Base-by-base conservation (phyloP, 2,329 filamentous ascomycete species). In the Chaetomium strumarium region DNA sequence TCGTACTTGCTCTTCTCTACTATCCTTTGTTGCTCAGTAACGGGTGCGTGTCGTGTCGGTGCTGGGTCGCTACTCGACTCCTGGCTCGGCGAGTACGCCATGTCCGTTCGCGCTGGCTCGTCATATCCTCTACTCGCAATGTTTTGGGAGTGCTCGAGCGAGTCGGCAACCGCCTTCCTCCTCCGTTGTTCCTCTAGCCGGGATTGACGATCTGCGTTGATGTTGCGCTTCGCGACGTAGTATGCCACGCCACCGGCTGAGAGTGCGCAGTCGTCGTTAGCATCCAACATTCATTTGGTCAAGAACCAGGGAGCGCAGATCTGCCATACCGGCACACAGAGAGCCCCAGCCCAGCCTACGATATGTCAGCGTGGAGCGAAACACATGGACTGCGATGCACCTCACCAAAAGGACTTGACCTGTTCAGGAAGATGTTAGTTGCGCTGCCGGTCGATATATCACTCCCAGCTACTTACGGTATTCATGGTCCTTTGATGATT, bases 211-310 rank as follows among this genome's bases (percentile, higher is more conserved):
- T 96, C 90, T 62, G 88, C 88, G 68, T 96, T 96, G 79, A 99
- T 95, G 69, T 85, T 85, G 66, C 83, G 80, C 78, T 99, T 99
- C 59, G 93, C 93, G 68, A 96, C 96, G 75, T 88, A 90, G 77
- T 97, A 99, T 64, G 92, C 90, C 58, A 86, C 88, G 60, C 83
- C 93, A 66, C 92, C 93, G 61, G 91, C 90, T 90, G 66, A 17
- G 49, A 36, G 17, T 51, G 42, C 30, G 54, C 56, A 63, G 55
- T 59, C 33, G 48, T 24, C 31, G 50, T 56, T 20, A 55, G 45
- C 36, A 19, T 36, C 42, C 29, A n/a, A 14, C n/a, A n/a, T 12
- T 8, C 12, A 3, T 20, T 31, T 16, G n/a, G n/a, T 38, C 19
- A 16, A 17, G 34, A 51, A 46, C 24, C 41, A 19, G 45, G 29